Conservation (phyloP, 331 rosid genomes). For the Malus hybrid region DNA sequence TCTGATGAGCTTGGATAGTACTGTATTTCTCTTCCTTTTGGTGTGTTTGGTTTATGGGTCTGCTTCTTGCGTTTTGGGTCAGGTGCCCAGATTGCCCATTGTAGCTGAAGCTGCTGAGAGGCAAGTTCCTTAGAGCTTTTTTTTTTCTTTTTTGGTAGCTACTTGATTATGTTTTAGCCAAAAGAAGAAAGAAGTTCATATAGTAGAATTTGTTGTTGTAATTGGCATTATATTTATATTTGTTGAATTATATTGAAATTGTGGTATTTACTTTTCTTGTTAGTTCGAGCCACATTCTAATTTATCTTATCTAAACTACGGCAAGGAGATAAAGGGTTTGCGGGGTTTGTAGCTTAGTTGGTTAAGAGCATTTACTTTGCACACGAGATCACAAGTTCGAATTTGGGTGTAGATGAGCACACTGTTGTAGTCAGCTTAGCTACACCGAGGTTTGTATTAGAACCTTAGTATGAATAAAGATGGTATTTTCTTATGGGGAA, state of each 20-base stretch:
- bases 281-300: neutral
- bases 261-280: neutral
- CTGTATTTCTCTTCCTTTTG: constrained; percentile 73
- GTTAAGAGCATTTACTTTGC: too few relatives aligned
- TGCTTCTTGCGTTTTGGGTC: constrained; percentile 80
- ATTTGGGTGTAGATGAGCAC: too few relatives aligned
- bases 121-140: constrained; percentile 43
- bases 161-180: neutral
- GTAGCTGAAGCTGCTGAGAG: constrained; percentile 98
- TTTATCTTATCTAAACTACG: too few relatives aligned
- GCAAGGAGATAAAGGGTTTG: too few relatives aligned
- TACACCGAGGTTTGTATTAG: too few relatives aligned
- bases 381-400: too few relatives aligned
- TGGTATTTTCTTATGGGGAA: too few relatives aligned
- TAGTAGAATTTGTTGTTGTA: neutral
- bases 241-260: neutral
- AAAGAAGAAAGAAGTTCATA: neutral
- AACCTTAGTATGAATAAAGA: too few relatives aligned
- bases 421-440: too few relatives aligned
- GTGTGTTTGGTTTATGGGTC: constrained; percentile 83
- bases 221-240: neutral
- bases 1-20: constrained; percentile 92
- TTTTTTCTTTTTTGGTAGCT: neutral
- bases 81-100: constrained; percentile 80
- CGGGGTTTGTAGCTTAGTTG: too few relatives aligned